Evolutionary conservation across 352 stramenopile genomes (phyloP), one percentile per base, ranked within the genome.

Genomic region (Globisporangium lucens): DNA sequence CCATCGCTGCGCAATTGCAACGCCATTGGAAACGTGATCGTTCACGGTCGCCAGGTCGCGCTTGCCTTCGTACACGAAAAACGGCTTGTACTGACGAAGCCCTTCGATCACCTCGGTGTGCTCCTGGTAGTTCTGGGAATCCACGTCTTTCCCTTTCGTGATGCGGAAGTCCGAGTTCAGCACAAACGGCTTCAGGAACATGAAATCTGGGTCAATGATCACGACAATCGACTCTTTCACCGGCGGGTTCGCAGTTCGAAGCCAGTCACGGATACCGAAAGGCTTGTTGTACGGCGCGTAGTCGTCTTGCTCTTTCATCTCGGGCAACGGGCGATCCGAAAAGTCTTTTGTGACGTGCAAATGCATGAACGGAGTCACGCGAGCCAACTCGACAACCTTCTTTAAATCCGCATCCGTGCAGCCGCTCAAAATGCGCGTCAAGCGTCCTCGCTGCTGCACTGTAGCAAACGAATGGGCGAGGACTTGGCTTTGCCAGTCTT

Each of bases 401-500:
- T 77, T 75, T 5, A 90, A 56, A 9, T 79, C 69, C 0, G 73
- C 71, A 38, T 86, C 72, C 2, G 72, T 75, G 55, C 87, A 95
- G 13, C 80, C 87, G 12, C 78, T 86, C 8, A 94, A 73, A 24
- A 95, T 81, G 9, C 85, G 85, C 24, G 87, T 93, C 35, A 95
- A 69, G 0, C 73, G 72, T 8, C 87, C 85, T 29, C 70, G 73
- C 57, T 95, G 87, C 20, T 75, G 57, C 13, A 89, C 81, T 52
- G 74, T 74, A 4, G 71, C 75, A 62, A 94, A 93, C 51, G 75
- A 91, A 46, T 89, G 73, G 4, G 79, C 76, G 55, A 95, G 69
- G 24, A 90, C 70, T 38, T 94, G 80, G 29, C 82, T 90, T 64
- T 91, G 82, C 87, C 85, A 93, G 63, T 95, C 66, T 46, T 91